These are phyloP conservation scores for Penicillium sp. DNA, from an alignment of 2,329 filamentous ascomycete species.

Conservation along the genomic window DNA sequence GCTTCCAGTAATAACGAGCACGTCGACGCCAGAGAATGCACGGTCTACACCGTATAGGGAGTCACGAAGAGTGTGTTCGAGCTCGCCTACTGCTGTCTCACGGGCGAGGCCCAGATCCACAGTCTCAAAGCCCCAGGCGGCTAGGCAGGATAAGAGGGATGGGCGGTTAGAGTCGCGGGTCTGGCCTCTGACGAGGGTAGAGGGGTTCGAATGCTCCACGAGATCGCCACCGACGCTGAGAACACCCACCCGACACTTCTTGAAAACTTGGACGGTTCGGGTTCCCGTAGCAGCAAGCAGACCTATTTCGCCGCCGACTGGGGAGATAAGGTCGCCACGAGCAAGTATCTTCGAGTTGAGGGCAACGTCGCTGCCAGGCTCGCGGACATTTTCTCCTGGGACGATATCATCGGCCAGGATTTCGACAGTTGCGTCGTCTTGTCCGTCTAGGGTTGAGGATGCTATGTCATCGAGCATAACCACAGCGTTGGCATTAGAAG, in stretches of 20 bases:
- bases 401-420: conserved; percentile 75
- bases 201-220: conserved; percentile 58
- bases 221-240: conserved; percentile 95
- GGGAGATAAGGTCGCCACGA: conserved; percentile 75
- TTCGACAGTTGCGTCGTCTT: conserved; percentile 82
- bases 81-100: conserved; percentile 55
- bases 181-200: conserved; percentile 47
- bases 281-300: conserved; percentile 80
- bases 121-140: conserved; percentile 70
- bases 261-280: conserved; percentile 66
- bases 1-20: conserved; percentile 45
- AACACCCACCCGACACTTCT: conserved; percentile 74
- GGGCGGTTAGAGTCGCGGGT: conserved; percentile 90
- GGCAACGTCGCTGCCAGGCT: conserved; percentile 82
- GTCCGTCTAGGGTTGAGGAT: conserved; percentile 57
- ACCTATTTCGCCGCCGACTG: conserved; percentile 84
- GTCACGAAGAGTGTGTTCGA: conserved; percentile 71
- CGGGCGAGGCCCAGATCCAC: conserved; percentile 78
- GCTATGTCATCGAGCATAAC: conserved; percentile 95
- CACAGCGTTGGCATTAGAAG: conserved; percentile 80
- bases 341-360: conserved; percentile 67
- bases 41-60: background rate
- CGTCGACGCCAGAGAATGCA: background rate
- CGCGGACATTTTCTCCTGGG: conserved; percentile 81
- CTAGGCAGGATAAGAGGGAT: conserved; percentile 73